A percentile compares a stretch with the other conserved stretches of the same genome.
phyloP scores from a whole-genome alignment of 495 filamentous ascomycete genomes.

The Tuber calosporum region DNA sequence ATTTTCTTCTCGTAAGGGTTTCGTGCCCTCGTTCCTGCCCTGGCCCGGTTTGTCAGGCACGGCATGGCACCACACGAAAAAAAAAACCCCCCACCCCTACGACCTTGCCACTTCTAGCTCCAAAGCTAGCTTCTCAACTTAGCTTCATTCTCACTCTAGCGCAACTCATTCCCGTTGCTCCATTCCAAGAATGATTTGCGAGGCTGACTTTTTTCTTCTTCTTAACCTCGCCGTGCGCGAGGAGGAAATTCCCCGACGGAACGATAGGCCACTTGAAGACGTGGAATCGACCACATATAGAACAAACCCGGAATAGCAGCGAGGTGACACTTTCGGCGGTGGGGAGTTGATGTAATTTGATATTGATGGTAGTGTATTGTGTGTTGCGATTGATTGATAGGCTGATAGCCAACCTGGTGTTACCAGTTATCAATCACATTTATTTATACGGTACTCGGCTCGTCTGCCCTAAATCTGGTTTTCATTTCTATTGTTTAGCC shows the following conservation, averaged over 20 bases:
- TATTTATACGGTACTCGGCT: neutral
- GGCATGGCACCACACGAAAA: neutral
- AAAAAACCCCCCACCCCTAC: neutral
- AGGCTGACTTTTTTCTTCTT: conserved; percentile 33
- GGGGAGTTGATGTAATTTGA: conserved; percentile 24
- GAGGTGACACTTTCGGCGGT: conserved; percentile 41
- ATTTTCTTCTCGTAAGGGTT: neutral
- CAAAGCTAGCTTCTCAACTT: neutral
- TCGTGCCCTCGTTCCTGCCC: neutral
- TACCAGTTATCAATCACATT: neutral
- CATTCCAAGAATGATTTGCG: conserved; percentile 3
- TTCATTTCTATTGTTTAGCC: neutral
- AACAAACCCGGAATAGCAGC: conserved; percentile 49
- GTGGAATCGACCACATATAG: conserved; percentile 64
- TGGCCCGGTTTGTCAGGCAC: neutral
- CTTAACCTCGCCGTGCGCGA: neutral
- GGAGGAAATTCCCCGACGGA: conserved; percentile 23
- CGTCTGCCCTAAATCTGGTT: neutral
- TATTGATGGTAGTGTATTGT: neutral
- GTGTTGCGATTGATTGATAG: neutral
- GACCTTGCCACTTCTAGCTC: neutral
- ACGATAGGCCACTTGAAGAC: conserved; percentile 72
- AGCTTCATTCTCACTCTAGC: conserved; percentile 29
- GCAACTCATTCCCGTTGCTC: conserved; percentile 5
- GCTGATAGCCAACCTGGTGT: neutral